Base-by-base conservation (phyloP, 139 green algal species). In the Asterochloris erici region DNA sequence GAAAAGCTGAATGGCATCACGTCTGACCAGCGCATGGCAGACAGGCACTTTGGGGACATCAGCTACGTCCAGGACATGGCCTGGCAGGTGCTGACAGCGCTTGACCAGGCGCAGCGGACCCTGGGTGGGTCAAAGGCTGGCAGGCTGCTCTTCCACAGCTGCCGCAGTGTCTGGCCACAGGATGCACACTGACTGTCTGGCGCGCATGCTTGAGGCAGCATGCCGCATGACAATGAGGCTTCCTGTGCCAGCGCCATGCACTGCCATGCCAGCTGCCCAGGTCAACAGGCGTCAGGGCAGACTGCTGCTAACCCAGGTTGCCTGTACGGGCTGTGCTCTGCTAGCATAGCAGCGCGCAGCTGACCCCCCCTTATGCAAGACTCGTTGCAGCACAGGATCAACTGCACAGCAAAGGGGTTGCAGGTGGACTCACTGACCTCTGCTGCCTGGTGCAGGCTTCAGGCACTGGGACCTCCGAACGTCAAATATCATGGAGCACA, bases 1-100 rank as follows among this genome's bases (percentile, higher is more conserved):
- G 76, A 80, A 29, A 80, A 80, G 60, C 76, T 80, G 54, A 80
- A 80, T 80, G 76, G 76, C 76, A 80, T 80, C 60, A 80, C 68
- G 14, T 61, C 68, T 10, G 68, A 62, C 54, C 60, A 80, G 76
- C 54, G 76, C 24, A n/a, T 80, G 76, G 60, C 68, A 29, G 60
- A 80, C 14, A n/a, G 17, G 14, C 14, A 69, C 11, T 80, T 80
- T 47, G 29, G 21, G 38, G 76, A 80, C 61, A 80, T 80, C 38
- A 70, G 76, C 60, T 80, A 80, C 47, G 68, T 80, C 24, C 76
- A 80, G 61, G 76, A 80, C 24, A 80, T 80, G 76, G 24, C 68
- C 11, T 26, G 60, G 19, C 60, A 80, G 24, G 47, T n/a, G 14
- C 60, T 70, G 24, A 70, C 60, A 69, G 76, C 76, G 14, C 38